Percentiles rank a stretch among this genome's conserved stretches.
These are phyloP conservation scores for Lentinula raphanica DNA, from an alignment of 768 basidiomycete species.

Conservation along the genomic window DNA sequence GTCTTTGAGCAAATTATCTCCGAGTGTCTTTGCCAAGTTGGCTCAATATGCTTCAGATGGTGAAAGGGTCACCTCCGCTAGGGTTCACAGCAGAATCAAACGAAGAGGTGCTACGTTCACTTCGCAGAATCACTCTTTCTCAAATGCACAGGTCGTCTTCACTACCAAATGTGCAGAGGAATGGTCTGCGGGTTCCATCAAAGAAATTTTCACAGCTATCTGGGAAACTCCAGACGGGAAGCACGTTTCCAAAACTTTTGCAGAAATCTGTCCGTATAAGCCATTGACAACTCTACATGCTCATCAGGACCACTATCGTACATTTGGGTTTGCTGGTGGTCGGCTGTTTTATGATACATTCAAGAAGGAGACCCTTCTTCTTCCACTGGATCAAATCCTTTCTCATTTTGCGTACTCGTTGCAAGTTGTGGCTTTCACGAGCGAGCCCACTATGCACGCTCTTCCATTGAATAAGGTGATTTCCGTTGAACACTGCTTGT, in stretches of 20 bases:
- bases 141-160: constrained; percentile 10
- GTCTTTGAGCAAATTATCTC: too few species aligned
- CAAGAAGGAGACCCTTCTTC: neutral
- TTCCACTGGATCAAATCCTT: neutral
- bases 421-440: neutral
- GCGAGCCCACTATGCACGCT: neutral
- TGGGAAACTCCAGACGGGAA: constrained; percentile 1
- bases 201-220: constrained; percentile 5
- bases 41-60: neutral
- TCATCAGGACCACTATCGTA: constrained; percentile 6
- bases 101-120: neutral
- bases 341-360: constrained; percentile 10
- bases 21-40: too few species aligned
- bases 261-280: neutral
- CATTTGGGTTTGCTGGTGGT: constrained; percentile 7
- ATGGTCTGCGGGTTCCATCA: constrained; percentile 9
- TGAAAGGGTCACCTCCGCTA: neutral
- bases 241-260: constrained; percentile 2
- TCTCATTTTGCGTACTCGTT: neutral
- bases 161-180: neutral
- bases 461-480: neutral
- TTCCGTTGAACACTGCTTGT: too few species aligned
- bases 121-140: neutral
- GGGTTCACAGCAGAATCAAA: neutral
- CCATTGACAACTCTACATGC: neutral